Conservation (phyloP, 2,329 filamentous ascomycete genomes). For the Emericellopsis cladophorae region DNA sequence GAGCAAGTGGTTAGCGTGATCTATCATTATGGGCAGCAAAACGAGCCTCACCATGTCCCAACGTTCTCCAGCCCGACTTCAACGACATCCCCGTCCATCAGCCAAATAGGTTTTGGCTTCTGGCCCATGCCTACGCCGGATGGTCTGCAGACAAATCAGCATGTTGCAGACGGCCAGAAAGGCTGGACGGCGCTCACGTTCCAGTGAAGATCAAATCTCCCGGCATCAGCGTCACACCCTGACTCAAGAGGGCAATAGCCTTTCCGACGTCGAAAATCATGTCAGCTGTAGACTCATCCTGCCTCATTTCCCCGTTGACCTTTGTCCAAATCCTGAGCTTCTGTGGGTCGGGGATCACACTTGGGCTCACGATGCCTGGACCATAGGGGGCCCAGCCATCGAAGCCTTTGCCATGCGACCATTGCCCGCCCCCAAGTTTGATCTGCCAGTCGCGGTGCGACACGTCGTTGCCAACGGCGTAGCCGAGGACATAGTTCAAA, state of each 20-base stretch:
- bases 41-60: slow-evolving; percentile 33
- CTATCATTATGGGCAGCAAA: neutral
- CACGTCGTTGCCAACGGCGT: slow-evolving; percentile 67
- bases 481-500: slow-evolving; percentile 62
- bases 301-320: slow-evolving; percentile 34
- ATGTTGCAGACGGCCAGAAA: neutral
- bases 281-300: slow-evolving; percentile 43
- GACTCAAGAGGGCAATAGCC: slow-evolving; percentile 46
- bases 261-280: slow-evolving; percentile 51
- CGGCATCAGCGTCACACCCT: slow-evolving; percentile 48
- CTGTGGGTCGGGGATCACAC: slow-evolving; percentile 44
- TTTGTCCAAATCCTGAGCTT: slow-evolving; percentile 41
- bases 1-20: neutral
- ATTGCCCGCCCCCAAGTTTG: slow-evolving; percentile 54
- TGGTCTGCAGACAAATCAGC: slow-evolving; percentile 27
- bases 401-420: slow-evolving; percentile 61
- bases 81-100: slow-evolving; percentile 58
- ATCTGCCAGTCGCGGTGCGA: slow-evolving; percentile 69
- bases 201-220: slow-evolving; percentile 57
- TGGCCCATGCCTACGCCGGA: slow-evolving; percentile 60
- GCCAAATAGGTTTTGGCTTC: slow-evolving; percentile 47
- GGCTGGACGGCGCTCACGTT: slow-evolving; percentile 27
- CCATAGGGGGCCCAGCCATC: slow-evolving; percentile 66
- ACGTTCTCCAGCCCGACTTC: slow-evolving; percentile 56
- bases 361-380: slow-evolving; percentile 52